Evolutionary conservation across 352 stramenopile species (phyloP).

Genomic region (Phytophthora foliorum): DNA sequence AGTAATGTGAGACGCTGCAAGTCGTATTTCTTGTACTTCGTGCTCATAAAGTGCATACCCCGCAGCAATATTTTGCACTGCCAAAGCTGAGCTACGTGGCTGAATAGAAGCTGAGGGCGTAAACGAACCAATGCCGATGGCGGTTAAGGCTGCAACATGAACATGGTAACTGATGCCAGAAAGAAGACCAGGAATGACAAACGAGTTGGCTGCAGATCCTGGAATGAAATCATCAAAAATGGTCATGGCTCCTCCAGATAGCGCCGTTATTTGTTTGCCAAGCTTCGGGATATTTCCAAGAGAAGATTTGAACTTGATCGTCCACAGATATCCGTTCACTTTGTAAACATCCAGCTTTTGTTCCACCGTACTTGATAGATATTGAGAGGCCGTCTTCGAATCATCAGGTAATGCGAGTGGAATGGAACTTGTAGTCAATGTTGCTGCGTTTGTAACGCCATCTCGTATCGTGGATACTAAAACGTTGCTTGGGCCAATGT

Average conservation of each 20-base stretch:
- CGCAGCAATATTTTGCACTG: slow-evolving; percentile 60
- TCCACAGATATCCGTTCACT: slow-evolving; percentile 85
- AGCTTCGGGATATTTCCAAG: slow-evolving; percentile 73
- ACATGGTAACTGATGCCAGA: slow-evolving; percentile 78
- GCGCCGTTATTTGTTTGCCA: slow-evolving; percentile 24
- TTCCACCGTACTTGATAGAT: slow-evolving; percentile 41
- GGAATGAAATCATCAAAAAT: slow-evolving; percentile 55
- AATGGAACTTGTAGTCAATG: slow-evolving; percentile 54
- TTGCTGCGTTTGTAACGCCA: slow-evolving; percentile 38
- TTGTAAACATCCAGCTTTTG: slow-evolving; percentile 66
- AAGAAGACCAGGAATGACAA: slow-evolving; percentile 59
- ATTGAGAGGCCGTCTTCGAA: slow-evolving; percentile 40
- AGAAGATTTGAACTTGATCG: slow-evolving; percentile 82
- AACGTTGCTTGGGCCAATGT: slow-evolving; percentile 49
- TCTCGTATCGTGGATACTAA: slow-evolving; percentile 40
- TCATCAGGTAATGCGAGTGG: slow-evolving; percentile 53
- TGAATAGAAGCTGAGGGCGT: slow-evolving; percentile 47
- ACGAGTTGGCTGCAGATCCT: slow-evolving; percentile 51
- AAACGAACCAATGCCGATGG: slow-evolving; percentile 64
- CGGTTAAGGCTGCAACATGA: slow-evolving; percentile 64
- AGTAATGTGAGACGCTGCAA: slow-evolving; percentile 70
- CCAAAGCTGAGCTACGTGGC: slow-evolving; percentile 55
- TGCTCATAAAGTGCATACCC: slow-evolving; percentile 66
- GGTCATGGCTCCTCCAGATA: slow-evolving; percentile 42
- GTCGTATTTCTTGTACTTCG: slow-evolving; percentile 77